These are phyloP conservation scores for Pseudodiploospora longispora DNA, from an alignment of 2,329 filamentous ascomycete genomes.

Conservation along the genomic window DNA sequence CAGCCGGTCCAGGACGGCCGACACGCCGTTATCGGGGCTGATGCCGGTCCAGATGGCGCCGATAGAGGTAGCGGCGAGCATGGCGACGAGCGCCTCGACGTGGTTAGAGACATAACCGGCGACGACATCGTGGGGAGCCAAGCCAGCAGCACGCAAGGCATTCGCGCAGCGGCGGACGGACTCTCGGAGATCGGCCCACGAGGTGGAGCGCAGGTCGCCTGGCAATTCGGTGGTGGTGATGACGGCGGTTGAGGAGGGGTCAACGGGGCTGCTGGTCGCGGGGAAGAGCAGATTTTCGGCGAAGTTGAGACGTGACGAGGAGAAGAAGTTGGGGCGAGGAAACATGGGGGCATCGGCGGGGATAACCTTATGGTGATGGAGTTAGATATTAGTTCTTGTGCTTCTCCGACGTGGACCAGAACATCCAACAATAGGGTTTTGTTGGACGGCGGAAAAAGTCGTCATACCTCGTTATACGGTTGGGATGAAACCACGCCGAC, in stretches of 20 bases:
- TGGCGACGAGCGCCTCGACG: slow-evolving; percentile 75
- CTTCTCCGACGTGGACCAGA: too few species aligned
- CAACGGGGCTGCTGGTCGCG: slow-evolving; percentile 25
- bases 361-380: slow-evolving; percentile 47
- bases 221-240: slow-evolving; percentile 73
- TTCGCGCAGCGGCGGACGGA: slow-evolving; percentile 66
- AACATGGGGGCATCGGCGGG: slow-evolving; percentile 64
- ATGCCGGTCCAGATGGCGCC: slow-evolving; percentile 92
- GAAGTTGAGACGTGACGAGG: slow-evolving; percentile 75
- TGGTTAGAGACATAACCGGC: slow-evolving; percentile 83
- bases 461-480: slow-evolving; percentile 50
- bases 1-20: slow-evolving; percentile 80
- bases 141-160: slow-evolving; percentile 57
- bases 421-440: neutral
- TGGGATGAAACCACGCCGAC: slow-evolving; percentile 65
- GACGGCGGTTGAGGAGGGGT: slow-evolving; percentile 58
- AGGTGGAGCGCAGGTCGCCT: slow-evolving; percentile 46
- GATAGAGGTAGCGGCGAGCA: slow-evolving; percentile 73
- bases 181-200: slow-evolving; percentile 75
- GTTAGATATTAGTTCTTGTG: too few species aligned
- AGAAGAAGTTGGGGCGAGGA: slow-evolving; percentile 80
- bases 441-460: neutral
- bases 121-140: slow-evolving; percentile 50
- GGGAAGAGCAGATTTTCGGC: slow-evolving; percentile 92
- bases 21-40: slow-evolving; percentile 85